phyloP scores from a whole-genome alignment of 2,329 filamentous ascomycete species.

The Cytospora mali region DNA sequence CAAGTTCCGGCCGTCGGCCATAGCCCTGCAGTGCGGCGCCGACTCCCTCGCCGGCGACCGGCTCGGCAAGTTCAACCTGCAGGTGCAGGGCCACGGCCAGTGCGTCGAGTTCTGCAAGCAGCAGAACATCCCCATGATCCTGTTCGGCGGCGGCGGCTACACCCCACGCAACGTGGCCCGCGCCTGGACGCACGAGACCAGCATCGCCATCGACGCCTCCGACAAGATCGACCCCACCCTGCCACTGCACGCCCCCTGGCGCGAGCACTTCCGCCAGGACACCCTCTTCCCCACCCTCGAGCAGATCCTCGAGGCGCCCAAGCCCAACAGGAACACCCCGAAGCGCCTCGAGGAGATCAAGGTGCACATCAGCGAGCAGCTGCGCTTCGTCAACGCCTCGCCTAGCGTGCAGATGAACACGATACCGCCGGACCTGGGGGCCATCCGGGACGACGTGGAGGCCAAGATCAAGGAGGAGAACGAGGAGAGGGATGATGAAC shows the following conservation, averaged over 20 bases:
- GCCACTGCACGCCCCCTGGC: conserved; percentile 79
- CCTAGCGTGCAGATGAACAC: conserved; percentile 85
- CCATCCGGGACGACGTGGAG: conserved; percentile 70
- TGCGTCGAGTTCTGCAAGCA: conserved; percentile 89
- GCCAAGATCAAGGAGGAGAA: conserved; percentile 65
- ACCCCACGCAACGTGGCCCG: conserved; percentile 95
- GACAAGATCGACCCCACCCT: conserved; percentile 72
- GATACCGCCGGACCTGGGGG: conserved; percentile 76
- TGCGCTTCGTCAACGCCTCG: conserved; percentile 80
- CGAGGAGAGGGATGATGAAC: conserved; percentile 58
- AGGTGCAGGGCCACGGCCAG: conserved; percentile 89
- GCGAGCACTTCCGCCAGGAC: conserved; percentile 85
- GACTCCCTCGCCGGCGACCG: conserved; percentile 93
- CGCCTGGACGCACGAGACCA: conserved; percentile 96
- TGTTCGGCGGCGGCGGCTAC: conserved; percentile 94
- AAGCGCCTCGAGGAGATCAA: conserved; percentile 78
- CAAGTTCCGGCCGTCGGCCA: conserved; percentile 84
- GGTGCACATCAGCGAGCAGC: conserved; percentile 77
- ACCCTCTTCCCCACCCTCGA: conserved; percentile 88
- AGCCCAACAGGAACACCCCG: conserved; percentile 76
- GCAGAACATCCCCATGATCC: conserved; percentile 77
- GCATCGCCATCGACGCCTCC: conserved; percentile 78
- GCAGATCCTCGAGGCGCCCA: conserved; percentile 66
- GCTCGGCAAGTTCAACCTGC: conserved; percentile 93
- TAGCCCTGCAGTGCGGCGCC: conserved; percentile 93